These are phyloP conservation scores for Kingdonia uniflora DNA, from an alignment of 164 flowering plant species.

Conservation along the genomic window DNA sequence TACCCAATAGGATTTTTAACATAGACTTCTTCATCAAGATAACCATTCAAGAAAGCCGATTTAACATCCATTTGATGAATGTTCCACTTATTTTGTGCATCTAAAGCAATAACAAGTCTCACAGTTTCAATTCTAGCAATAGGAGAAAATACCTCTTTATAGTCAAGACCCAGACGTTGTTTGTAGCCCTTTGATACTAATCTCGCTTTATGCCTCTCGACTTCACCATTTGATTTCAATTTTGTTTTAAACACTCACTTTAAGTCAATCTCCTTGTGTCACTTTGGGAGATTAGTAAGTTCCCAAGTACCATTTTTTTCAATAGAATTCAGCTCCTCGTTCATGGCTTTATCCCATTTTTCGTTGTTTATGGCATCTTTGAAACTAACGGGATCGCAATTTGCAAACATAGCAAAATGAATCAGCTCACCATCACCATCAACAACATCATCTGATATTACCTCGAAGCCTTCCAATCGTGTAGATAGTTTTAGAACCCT, in stretches of 20 bases:
- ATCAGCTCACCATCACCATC: neutral
- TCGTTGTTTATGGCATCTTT: neutral
- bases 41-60: constrained; percentile 1
- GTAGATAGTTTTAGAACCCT: no score
- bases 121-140: no score
- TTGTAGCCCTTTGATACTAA: constrained; percentile 3
- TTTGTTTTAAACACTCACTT: constrained; percentile 4
- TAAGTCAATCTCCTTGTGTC: neutral
- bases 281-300: neutral
- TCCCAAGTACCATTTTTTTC: constrained; percentile 1
- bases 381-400: neutral
- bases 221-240: neutral
- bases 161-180: neutral
- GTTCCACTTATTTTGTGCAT: no score
- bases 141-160: no score
- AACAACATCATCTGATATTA: neutral
- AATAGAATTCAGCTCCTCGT: neutral
- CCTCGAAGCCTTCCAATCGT: neutral
- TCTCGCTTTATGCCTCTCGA: neutral
- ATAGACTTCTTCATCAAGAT: neutral
- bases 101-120: no score
- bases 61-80: no score
- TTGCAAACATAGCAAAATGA: neutral
- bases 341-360: neutral
- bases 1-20: neutral